A percentile compares a stretch with the other conserved stretches of the same genome.
Conservation (phyloP, 2,329 filamentous ascomycete genomes). For the Aaosphaeria pasadenensis region DNA sequence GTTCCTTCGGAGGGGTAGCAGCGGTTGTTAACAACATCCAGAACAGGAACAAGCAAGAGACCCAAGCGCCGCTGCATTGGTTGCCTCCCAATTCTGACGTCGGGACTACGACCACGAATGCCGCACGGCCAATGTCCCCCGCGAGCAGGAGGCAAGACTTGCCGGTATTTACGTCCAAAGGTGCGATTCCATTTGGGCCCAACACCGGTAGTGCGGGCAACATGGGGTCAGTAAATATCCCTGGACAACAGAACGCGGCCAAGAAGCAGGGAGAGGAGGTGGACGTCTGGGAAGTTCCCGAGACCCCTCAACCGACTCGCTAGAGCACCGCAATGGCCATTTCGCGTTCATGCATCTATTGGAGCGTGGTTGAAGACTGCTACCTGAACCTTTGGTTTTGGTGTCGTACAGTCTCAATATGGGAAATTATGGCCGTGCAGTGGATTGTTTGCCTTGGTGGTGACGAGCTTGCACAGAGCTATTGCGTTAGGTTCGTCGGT, state of each 20-base stretch:
- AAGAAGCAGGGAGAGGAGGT: conserved; percentile 5
- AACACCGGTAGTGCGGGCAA: conserved; percentile 20
- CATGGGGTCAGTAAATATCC: background rate
- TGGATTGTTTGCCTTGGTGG: no score
- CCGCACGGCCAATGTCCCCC: conserved; percentile 15
- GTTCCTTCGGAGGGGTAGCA: conserved; percentile 11
- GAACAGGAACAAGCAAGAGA: conserved; percentile 3
- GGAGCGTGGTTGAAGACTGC: no score
- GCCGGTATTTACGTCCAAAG: conserved; percentile 47
- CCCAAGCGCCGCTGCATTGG: conserved; percentile 29
- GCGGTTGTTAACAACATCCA: background rate
- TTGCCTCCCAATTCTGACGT: conserved; percentile 28
- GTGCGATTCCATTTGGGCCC: conserved; percentile 33
- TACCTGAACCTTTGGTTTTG: no score
- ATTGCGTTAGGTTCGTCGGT: no score
- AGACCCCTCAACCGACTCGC: conserved; percentile 32
- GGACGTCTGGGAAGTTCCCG: conserved; percentile 47
- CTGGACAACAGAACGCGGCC: background rate
- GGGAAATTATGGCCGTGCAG: no score
- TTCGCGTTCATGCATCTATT: no score
- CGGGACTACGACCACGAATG: conserved; percentile 4
- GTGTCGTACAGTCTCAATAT: no score
- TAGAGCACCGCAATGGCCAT: no score
- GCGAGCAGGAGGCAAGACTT: conserved; percentile 40
- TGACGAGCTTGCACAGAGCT: no score